These are phyloP conservation scores for Solanum piurae DNA, from an alignment of 257 asterid genomes.

Conservation along the genomic window DNA sequence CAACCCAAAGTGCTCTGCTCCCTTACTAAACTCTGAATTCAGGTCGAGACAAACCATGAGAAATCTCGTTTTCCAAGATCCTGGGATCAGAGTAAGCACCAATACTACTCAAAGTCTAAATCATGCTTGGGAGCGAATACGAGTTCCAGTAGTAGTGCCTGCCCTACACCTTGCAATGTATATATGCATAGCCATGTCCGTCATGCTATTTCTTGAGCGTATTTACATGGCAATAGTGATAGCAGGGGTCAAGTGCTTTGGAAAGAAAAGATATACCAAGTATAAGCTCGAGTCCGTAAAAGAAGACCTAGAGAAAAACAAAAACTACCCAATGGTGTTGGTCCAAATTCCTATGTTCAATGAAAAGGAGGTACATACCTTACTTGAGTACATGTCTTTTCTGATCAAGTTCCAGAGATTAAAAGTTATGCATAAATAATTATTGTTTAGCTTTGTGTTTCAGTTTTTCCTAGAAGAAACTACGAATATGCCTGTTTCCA, in stretches of 20 bases:
- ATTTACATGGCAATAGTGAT: slow-evolving; percentile 84
- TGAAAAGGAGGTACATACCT: slow-evolving; percentile 64
- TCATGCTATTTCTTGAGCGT: slow-evolving; percentile 78
- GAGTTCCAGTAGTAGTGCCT: slow-evolving; percentile 63
- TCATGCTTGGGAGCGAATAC: slow-evolving; percentile 46
- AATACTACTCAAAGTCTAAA: slow-evolving; percentile 38
- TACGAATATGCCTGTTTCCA: background rate
- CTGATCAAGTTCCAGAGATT: background rate
- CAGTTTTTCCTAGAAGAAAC: background rate
- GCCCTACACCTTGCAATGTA: slow-evolving; percentile 40
- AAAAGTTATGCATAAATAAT: background rate
- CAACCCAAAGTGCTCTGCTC: slow-evolving; percentile 15
- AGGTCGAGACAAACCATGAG: slow-evolving; percentile 37
- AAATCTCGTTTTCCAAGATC: slow-evolving; percentile 24
- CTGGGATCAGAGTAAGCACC: slow-evolving; percentile 25
- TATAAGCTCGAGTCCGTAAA: slow-evolving; percentile 67
- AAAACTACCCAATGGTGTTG: slow-evolving; percentile 49
- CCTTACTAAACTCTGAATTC: slow-evolving; percentile 3
- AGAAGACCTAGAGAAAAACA: slow-evolving; percentile 46
- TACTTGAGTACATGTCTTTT: background rate
- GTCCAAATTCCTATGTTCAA: slow-evolving; percentile 91
- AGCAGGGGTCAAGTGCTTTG: slow-evolving; percentile 40
- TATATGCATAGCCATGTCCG: slow-evolving; percentile 65
- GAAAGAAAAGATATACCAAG: slow-evolving; percentile 68
- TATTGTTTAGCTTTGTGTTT: background rate